A percentile compares a stretch with the other conserved stretches of the same genome.
Evolutionary conservation across 202 grass and related monocot species (phyloP).

Genomic region (Schoenoplectus triqueter): DNA sequence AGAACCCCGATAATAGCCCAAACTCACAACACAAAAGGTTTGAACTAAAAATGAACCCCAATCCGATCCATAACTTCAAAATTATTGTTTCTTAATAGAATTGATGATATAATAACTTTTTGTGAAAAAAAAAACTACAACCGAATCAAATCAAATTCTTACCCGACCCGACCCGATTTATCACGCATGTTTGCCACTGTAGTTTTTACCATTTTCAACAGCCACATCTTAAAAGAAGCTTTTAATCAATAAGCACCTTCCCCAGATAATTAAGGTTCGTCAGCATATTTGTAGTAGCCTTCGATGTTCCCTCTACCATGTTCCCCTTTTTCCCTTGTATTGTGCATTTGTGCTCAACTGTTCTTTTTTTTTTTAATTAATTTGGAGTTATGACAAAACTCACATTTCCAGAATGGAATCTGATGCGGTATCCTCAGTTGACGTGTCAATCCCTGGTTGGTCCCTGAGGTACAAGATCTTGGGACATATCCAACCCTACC

Average conservation of each 20-base stretch:
- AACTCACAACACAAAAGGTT: too few species aligned
- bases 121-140: too few species aligned
- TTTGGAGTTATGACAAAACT: neutral
- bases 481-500: slow-evolving; percentile 26
- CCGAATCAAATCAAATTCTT: too few species aligned
- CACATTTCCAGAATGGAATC: slow-evolving; percentile 33
- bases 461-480: neutral
- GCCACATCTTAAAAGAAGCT: neutral
- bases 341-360: slow-evolving; percentile 10
- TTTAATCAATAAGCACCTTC: slow-evolving; percentile 37
- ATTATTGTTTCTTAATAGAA: too few species aligned
- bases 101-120: too few species aligned
- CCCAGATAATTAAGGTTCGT: slow-evolving; percentile 44
- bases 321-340: slow-evolving; percentile 27
- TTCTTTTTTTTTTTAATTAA: neutral
- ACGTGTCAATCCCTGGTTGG: slow-evolving; percentile 45
- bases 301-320: slow-evolving; percentile 14
- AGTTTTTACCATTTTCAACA: too few species aligned
- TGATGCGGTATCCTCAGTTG: slow-evolving; percentile 46
- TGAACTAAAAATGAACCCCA: too few species aligned
- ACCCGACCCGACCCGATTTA: too few species aligned
- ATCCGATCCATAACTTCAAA: too few species aligned
- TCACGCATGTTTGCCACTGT: too few species aligned
- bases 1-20: too few species aligned
- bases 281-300: slow-evolving; percentile 25